These are phyloP conservation scores for Termitomyces sp. DNA, from an alignment of 768 basidiomycete genomes.

Conservation along the genomic window DNA sequence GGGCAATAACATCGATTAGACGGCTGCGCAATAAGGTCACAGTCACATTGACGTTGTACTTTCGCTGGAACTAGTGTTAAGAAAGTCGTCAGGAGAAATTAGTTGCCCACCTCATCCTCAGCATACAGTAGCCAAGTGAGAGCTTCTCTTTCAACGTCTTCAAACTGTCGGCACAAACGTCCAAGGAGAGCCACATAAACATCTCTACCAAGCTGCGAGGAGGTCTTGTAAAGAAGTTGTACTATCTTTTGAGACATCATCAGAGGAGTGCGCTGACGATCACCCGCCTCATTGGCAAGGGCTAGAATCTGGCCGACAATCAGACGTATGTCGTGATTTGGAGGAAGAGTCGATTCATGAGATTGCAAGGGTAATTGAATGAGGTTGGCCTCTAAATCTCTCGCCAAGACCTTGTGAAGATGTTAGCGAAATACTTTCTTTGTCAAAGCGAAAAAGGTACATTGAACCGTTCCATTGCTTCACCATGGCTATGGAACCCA, in stretches of 20 bases:
- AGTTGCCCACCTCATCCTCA: conserved; percentile 78
- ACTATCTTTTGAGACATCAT: conserved; percentile 96
- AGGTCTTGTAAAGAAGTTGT: conserved; percentile 88
- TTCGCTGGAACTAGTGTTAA: conserved; percentile 54
- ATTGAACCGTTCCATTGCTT: conserved; percentile 86
- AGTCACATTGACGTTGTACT: conserved; percentile 93
- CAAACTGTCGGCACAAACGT: conserved; percentile 82
- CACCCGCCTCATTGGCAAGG: conserved; percentile 73
- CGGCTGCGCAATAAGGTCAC: conserved; percentile 82
- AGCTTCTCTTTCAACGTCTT: conserved; percentile 94
- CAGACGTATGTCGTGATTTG: conserved; percentile 82
- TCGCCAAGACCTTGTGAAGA: conserved; percentile 31
- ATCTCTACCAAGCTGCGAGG: conserved; percentile 81
- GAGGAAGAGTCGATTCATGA: conserved; percentile 58
- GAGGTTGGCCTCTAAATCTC: conserved; percentile 80
- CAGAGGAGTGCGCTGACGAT: conserved; percentile 82
- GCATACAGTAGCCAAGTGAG: conserved; percentile 95
- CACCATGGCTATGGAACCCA: conserved; percentile 58
- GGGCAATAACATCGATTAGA: conserved; percentile 68
- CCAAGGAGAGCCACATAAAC: conserved; percentile 89
- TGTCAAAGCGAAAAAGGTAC: conserved; percentile 33
- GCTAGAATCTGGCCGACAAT: conserved; percentile 79
- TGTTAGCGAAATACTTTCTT: neutral
- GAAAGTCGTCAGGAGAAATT: neutral
- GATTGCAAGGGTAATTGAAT: conserved; percentile 69